Evolutionary conservation across 2,329 filamentous ascomycete genomes (phyloP), one percentile per base, ranked within the genome.

Genomic region (Botrytis fabae): DNA sequence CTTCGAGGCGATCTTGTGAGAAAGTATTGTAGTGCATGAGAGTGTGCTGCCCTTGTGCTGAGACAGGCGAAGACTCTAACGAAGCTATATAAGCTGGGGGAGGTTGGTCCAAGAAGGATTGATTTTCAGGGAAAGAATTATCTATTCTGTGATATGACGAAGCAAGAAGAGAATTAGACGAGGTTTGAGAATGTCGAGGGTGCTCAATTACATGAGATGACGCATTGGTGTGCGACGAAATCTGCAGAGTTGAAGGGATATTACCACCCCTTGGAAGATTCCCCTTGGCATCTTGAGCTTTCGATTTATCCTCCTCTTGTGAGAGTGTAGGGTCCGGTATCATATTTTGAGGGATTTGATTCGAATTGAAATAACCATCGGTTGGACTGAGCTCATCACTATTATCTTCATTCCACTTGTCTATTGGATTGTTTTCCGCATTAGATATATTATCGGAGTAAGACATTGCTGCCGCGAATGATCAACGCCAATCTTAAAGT

Each of bases 331-430:
- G 71, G 54, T 71, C 48, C 12, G n/a, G 38, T 25, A 65, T 28
- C 22, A 69, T 62, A 44, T 73, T 70, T 64, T 70, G 61, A 32
- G 75, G 69, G 46, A 75, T 71, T 28, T 75, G 72, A 51, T 70
- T 70, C n/a, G 70, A 75, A 71, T 75, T 74, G 73, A 81, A 81
- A 73, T 80, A 80, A 35, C 80, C 79, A 78, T 80, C 76, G 22
- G 75, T 73, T 18, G 80, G 80, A 59, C 75, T 78, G 20, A 80
- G 73, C 38, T 77, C 77, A 35, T 80, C 75, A 72, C 77, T 79
- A 32, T 54, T 22, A 6, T 68, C 25, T 57, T 25, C 48, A 10
- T 42, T n/a, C n/a, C 65, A 32, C 42, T 16, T 42, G 38, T 57
- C 16, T 68, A 78, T 77, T 4, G 74, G 73, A 69, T 77, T 76